Conservation (phyloP, 225 moss, liverwort and hornwort genomes). For the Polytrichum formosum region DNA sequence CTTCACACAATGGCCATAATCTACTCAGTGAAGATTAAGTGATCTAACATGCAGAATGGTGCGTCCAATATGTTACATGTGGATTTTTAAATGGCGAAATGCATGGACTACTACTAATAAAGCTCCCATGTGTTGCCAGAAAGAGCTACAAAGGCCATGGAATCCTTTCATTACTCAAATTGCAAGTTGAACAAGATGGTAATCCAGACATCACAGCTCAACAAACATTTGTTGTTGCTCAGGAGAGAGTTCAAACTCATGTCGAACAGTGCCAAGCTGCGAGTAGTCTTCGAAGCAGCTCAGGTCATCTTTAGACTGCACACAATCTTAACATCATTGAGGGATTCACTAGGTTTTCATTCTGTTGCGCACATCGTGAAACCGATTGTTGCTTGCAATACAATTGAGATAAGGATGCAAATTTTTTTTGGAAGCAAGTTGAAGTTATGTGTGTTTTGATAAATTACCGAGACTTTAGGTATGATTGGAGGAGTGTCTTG, state of each 20-base stretch:
- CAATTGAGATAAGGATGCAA: neutral
- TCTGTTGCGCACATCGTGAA: neutral
- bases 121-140: too few relatives aligned
- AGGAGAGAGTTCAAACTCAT: constrained; percentile 43
- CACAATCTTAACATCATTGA: neutral
- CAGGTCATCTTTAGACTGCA: constrained; percentile 46
- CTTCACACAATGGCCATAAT: too few relatives aligned
- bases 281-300: constrained; percentile 66
- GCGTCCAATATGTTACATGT: too few relatives aligned
- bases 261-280: constrained; percentile 43
- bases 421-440: too few relatives aligned
- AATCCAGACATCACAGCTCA: constrained; percentile 22
- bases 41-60: too few relatives aligned
- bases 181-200: too few relatives aligned
- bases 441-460: too few relatives aligned
- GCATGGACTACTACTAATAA: too few relatives aligned
- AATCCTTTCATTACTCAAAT: too few relatives aligned
- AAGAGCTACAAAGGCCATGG: too few relatives aligned
- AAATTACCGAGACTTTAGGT: constrained; percentile 40
- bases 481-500: constrained; percentile 50
- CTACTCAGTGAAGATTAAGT: too few relatives aligned
- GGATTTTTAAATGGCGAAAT: too few relatives aligned
- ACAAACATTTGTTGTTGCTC: constrained; percentile 49
- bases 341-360: neutral
- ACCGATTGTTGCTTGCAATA: neutral